These are phyloP conservation scores for Astragalus glycyphyllos DNA, from an alignment of 306 rosid genomes.

Conservation along the genomic window DNA sequence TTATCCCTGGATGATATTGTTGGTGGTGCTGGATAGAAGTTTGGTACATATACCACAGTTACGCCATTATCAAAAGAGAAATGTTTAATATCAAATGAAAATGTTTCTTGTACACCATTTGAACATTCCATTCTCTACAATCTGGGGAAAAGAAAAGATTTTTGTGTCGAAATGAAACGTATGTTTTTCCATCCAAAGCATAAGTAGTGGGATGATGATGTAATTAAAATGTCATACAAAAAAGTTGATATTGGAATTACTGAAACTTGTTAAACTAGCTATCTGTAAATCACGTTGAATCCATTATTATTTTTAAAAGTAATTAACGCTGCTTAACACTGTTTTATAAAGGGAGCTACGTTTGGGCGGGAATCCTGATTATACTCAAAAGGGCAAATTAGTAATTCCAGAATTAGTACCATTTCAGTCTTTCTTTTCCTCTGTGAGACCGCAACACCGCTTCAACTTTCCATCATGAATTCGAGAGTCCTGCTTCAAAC, in stretches of 20 bases:
- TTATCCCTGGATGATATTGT: constrained; percentile 23
- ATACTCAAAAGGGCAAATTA: too few relatives aligned
- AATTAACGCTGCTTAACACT: too few relatives aligned
- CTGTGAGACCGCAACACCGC: too few relatives aligned
- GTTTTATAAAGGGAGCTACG: too few relatives aligned
- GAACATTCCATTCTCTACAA: neutral
- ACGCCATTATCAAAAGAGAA: constrained; percentile 25
- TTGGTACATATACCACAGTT: neutral
- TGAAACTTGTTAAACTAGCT: neutral
- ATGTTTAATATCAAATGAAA: constrained; percentile 21
- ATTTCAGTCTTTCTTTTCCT: too few relatives aligned
- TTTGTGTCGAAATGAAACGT: neutral
- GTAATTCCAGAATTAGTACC: too few relatives aligned
- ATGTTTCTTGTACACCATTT: constrained; percentile 30
- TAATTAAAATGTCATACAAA: constrained; percentile 9
- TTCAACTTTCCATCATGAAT: too few relatives aligned
- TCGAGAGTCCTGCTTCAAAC: too few relatives aligned
- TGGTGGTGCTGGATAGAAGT: constrained; percentile 16
- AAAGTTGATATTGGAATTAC: neutral
- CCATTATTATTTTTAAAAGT: too few relatives aligned
- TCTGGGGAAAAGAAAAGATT: neutral
- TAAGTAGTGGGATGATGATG: neutral
- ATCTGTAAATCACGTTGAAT: neutral
- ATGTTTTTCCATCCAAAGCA: neutral
- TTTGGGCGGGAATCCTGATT: too few relatives aligned